phyloP scores from a whole-genome alignment of 2,329 filamentous ascomycete genomes.

The Ilyonectria destructans region DNA sequence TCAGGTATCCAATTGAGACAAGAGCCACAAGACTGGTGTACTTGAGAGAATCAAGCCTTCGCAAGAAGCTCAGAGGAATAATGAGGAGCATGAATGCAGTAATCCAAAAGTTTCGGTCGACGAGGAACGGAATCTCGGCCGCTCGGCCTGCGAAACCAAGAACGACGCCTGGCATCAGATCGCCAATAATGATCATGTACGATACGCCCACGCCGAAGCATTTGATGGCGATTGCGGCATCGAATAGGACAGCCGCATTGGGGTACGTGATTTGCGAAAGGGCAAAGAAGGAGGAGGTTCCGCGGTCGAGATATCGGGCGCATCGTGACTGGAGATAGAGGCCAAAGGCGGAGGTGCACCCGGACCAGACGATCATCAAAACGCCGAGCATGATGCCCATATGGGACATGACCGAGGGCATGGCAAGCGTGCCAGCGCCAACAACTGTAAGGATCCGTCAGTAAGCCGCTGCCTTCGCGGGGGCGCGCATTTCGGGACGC shows the following conservation, averaged over 20 bases:
- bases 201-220: slow-evolving; percentile 98
- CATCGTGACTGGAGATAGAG: slow-evolving; percentile 96
- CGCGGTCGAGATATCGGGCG: slow-evolving; percentile 92
- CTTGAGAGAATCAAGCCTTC: slow-evolving; percentile 93
- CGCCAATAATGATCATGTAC: slow-evolving; percentile 98
- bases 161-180: slow-evolving; percentile 96
- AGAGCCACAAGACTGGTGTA: slow-evolving; percentile 96
- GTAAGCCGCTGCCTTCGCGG: slow-evolving; percentile 33
- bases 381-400: slow-evolving; percentile 93
- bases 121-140: slow-evolving; percentile 78
- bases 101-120: slow-evolving; percentile 97
- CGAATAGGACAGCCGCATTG: slow-evolving; percentile 95
- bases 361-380: slow-evolving; percentile 92
- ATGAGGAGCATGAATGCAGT: slow-evolving; percentile 97
- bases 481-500: slow-evolving; percentile 52
- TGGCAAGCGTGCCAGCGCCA: slow-evolving; percentile 92
- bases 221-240: slow-evolving; percentile 95
- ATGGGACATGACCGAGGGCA: slow-evolving; percentile 96
- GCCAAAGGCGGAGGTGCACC: slow-evolving; percentile 89
- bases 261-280: slow-evolving; percentile 97
- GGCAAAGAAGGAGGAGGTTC: slow-evolving; percentile 94
- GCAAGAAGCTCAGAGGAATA: slow-evolving; percentile 93
- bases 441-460: slow-evolving; percentile 74
- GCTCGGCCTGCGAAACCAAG: slow-evolving; percentile 81
- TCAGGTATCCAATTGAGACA: slow-evolving; percentile 93